Conservation (phyloP, 257 asterid genomes). For the Forsythia suspensa region DNA sequence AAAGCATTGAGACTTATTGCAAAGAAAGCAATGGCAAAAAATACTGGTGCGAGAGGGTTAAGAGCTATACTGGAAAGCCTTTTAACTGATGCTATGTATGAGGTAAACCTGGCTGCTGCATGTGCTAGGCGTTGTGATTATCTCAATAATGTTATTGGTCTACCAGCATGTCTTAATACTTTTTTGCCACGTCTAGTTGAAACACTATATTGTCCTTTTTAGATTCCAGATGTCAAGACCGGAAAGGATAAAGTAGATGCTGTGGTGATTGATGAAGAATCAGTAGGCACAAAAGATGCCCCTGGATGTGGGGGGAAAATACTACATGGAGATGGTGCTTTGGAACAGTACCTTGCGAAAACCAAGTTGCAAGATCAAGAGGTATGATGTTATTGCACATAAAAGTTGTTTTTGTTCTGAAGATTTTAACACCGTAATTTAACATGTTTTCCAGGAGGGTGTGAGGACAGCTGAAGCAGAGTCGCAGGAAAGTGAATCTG, state of each 20-base stretch:
- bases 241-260: constrained; percentile 71
- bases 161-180: not conserved
- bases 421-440: constrained; percentile 15
- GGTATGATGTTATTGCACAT: constrained; percentile 34
- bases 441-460: constrained; percentile 45
- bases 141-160: not conserved
- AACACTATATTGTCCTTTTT: constrained; percentile 10
- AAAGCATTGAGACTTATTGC: constrained; percentile 69
- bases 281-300: constrained; percentile 52
- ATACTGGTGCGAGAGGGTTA: constrained; percentile 95
- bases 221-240: constrained; percentile 77
- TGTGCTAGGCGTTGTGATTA: not conserved
- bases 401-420: constrained; percentile 10
- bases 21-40: constrained; percentile 69
- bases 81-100: constrained; percentile 86
- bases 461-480: constrained; percentile 33
- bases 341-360: constrained; percentile 56
- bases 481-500: constrained; percentile 53
- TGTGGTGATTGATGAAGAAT: constrained; percentile 80
- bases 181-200: not conserved
- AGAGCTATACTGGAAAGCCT: constrained; percentile 83
- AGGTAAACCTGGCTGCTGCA: constrained; percentile 48
- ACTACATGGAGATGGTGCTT: constrained; percentile 73
- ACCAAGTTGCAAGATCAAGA: constrained; percentile 34
- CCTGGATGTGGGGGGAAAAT: constrained; percentile 80